Conservation (phyloP, 306 rosid genomes). For the Lablab purpureus region DNA sequence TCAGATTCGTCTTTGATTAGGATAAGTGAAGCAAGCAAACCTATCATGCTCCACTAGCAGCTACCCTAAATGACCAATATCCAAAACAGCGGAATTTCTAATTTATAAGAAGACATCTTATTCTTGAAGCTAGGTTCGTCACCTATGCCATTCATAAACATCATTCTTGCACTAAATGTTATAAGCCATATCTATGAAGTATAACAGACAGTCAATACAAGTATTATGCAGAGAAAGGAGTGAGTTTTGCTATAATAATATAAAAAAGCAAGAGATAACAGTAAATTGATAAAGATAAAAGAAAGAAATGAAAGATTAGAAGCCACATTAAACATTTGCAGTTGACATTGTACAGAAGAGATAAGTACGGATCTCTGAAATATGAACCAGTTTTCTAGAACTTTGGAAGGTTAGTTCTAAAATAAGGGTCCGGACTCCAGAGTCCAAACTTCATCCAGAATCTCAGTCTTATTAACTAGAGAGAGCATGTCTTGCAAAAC, state of each 20-base stretch:
- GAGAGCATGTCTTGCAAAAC: slow-evolving; percentile 42
- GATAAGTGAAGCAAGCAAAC: too few relatives aligned
- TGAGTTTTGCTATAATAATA: slow-evolving; percentile 4
- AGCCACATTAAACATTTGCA: slow-evolving; percentile 39
- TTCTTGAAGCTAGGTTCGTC: slow-evolving; percentile 11
- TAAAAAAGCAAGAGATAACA: neutral
- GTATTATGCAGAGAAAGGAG: neutral
- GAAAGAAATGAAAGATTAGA: slow-evolving; percentile 26
- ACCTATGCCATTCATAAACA: neutral
- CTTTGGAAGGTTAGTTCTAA: slow-evolving; percentile 28
- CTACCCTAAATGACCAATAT: neutral
- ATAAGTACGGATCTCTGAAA: slow-evolving; percentile 30
- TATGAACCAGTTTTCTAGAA: slow-evolving; percentile 29
- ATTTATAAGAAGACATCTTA: neutral
- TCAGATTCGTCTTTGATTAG: too few relatives aligned
- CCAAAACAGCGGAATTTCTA: slow-evolving; percentile 11
- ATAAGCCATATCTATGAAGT: slow-evolving; percentile 14
- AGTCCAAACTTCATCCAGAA: slow-evolving; percentile 40
- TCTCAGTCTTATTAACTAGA: slow-evolving; percentile 49
- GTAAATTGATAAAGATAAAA: slow-evolving; percentile 11
- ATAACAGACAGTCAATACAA: slow-evolving; percentile 11
- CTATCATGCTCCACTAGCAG: neutral
- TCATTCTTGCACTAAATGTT: neutral
- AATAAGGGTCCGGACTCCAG: slow-evolving; percentile 1
- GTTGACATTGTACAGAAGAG: slow-evolving; percentile 39